Base-by-base conservation (phyloP, 1,284 basidiomycete species). In the Naganishia albida region DNA sequence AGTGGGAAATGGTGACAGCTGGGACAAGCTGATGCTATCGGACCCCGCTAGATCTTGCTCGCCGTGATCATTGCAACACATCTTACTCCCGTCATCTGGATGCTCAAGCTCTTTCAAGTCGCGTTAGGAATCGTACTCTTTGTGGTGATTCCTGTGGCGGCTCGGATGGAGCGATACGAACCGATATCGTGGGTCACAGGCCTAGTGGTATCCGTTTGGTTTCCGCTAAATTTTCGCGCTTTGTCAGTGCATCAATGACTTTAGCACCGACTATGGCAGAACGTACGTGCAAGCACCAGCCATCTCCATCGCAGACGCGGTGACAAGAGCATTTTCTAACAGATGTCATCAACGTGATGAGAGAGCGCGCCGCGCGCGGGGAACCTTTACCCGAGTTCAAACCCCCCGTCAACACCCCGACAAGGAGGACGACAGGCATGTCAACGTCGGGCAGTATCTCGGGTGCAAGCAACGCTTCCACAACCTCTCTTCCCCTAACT, bases 91-190 rank as follows among this genome's bases (percentile, higher is more conserved):
- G 50, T 59, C 0, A 49, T 67, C 43, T 30, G 69, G 43, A 50
- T 69, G 39, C 66, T 69, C 30, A 70, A 69, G 49, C 40, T 69
- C 16, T 42, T 64, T 34, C 55, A 70, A 48, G 28, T 70, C n/a
- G 68, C 53, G 2, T 7, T 70, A 23, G 69, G 69, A 1, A 60
- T 64, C 13, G 63, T 70, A 7, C 50, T 65, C 7, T 69, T 70
- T 30, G 53, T 69, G 15, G 66, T 70, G 16, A 67, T 70, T n/a
- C 69, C 69, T 7, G 38, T 69, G 15, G 65, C 67, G 2, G 68
- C 68, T 4, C 56, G 66, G 25, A 66, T 66, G 54, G 66, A 67
- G 40, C 51, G 60, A 20, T 70, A 70, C 44, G 69, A 70, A 54
- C 69, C 68, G 7, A 64, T 67, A 25, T 62, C 69, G 43, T 65